Percentiles rank a stretch among this genome's conserved stretches.
phyloP scores from a whole-genome alignment of 495 filamentous ascomycete species.

The Annulohypoxylon maeteangense region DNA sequence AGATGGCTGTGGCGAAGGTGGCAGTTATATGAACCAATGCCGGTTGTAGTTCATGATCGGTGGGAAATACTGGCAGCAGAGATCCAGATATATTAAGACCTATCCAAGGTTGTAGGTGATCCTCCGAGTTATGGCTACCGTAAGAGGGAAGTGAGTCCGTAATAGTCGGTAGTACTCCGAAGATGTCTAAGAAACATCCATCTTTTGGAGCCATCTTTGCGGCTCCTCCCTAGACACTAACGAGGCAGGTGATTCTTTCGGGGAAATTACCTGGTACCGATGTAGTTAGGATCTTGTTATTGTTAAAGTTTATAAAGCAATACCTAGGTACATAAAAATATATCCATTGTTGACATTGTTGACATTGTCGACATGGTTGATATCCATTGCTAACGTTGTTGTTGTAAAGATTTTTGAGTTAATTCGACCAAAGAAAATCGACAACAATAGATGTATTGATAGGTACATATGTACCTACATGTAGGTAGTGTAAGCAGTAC shows the following conservation, averaged over 20 bases:
- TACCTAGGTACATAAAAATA: too few relatives aligned
- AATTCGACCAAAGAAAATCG: too few relatives aligned
- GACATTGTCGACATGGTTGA: neutral
- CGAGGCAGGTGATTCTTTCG: constrained; percentile 12
- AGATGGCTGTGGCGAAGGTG: constrained; percentile 30
- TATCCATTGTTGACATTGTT: neutral
- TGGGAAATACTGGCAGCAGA: neutral
- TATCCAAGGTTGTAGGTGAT: constrained; percentile 12
- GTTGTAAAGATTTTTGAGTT: too few relatives aligned
- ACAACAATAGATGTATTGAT: too few relatives aligned
- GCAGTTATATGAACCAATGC: constrained; percentile 29
- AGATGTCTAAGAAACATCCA: neutral
- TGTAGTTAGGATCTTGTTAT: neutral
- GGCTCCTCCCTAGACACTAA: constrained; percentile 19
- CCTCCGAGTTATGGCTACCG: constrained; percentile 18
- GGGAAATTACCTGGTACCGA: constrained; percentile 12
- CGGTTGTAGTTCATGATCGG: constrained; percentile 14
- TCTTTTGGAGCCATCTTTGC: constrained; percentile 17
- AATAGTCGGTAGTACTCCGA: constrained; percentile 18
- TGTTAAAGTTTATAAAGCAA: constrained; percentile 6
- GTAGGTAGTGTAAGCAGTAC: too few relatives aligned
- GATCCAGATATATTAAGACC: neutral
- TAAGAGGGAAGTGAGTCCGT: constrained; percentile 16
- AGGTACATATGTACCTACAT: too few relatives aligned
- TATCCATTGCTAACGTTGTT: neutral